Evolutionary conservation across 257 asterid species (phyloP).

Genomic region (Petrea volubilis): DNA sequence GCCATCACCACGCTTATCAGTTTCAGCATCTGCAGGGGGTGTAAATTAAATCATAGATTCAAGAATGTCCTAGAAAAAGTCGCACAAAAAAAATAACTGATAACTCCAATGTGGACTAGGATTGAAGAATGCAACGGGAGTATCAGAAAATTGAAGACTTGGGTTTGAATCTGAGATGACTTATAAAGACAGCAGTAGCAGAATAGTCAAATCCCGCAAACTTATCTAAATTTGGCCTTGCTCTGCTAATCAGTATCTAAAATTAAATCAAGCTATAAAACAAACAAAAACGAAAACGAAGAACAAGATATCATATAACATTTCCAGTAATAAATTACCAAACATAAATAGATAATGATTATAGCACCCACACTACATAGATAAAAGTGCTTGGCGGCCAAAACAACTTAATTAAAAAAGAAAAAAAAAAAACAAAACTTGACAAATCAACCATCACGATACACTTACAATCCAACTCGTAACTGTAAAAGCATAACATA

Average conservation of each 20-base stretch:
- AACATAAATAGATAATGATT: neutral
- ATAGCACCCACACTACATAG: neutral
- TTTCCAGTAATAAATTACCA: neutral
- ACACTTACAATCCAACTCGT: neutral
- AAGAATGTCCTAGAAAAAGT: neutral
- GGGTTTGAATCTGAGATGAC: neutral
- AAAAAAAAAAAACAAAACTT: neutral
- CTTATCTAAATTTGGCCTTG: too few relatives aligned
- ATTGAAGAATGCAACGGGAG: neutral
- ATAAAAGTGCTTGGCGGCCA: neutral
- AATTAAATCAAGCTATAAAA: neutral
- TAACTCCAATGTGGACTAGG: neutral
- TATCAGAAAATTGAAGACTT: neutral
- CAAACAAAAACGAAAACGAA: neutral
- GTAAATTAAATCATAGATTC: neutral
- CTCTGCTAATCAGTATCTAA: conserved; percentile 2
- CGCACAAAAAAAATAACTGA: neutral
- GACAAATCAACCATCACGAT: neutral
- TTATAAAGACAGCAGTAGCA: neutral
- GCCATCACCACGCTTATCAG: neutral
- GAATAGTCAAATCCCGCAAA: neutral
- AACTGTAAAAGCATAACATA: neutral
- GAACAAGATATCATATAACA: neutral
- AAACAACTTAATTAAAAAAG: neutral
- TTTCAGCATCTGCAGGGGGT: neutral